Conservation (phyloP, 768 basidiomycete genomes). For the Calocybe indica region DNA sequence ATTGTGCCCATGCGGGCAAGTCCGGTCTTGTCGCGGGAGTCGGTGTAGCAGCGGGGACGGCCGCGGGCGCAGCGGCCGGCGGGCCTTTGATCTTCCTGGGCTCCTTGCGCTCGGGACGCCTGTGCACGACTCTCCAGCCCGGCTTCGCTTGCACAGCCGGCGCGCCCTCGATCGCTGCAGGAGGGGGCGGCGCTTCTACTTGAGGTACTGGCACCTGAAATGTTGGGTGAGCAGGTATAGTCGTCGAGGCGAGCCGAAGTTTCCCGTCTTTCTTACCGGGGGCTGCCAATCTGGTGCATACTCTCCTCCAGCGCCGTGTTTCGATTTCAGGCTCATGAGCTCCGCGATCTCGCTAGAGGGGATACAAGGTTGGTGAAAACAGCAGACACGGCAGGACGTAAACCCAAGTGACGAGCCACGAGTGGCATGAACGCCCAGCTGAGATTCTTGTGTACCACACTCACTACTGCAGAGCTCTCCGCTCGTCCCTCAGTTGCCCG, state of each 20-base stretch:
- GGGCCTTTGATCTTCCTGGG: slow-evolving; percentile 33
- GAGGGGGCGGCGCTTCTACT: slow-evolving; percentile 25
- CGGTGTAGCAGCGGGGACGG: slow-evolving; percentile 32
- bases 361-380: too few species aligned
- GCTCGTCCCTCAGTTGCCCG: slow-evolving; percentile 73
- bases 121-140: slow-evolving; percentile 71
- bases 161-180: slow-evolving; percentile 35
- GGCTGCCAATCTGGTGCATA: slow-evolving; percentile 73
- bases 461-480: slow-evolving; percentile 69
- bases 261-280: slow-evolving; percentile 30
- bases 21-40: slow-evolving; percentile 41
- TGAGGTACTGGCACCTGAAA: slow-evolving; percentile 12
- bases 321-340: slow-evolving; percentile 77
- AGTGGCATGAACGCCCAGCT: not conserved
- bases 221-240: not conserved
- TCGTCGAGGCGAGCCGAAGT: not conserved
- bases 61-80: slow-evolving; percentile 31
- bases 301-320: slow-evolving; percentile 76
- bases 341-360: slow-evolving; percentile 70
- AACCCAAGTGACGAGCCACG: not conserved
- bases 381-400: too few species aligned
- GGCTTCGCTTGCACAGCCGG: slow-evolving; percentile 50
- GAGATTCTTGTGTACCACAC: slow-evolving; percentile 22
- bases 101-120: slow-evolving; percentile 51
- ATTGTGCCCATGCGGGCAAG: slow-evolving; percentile 78